Evolutionary conservation across 2,329 filamentous ascomycete genomes (phyloP), one percentile per base, ranked within the genome.

Genomic region (Trichophyton verrucosum): DNA sequence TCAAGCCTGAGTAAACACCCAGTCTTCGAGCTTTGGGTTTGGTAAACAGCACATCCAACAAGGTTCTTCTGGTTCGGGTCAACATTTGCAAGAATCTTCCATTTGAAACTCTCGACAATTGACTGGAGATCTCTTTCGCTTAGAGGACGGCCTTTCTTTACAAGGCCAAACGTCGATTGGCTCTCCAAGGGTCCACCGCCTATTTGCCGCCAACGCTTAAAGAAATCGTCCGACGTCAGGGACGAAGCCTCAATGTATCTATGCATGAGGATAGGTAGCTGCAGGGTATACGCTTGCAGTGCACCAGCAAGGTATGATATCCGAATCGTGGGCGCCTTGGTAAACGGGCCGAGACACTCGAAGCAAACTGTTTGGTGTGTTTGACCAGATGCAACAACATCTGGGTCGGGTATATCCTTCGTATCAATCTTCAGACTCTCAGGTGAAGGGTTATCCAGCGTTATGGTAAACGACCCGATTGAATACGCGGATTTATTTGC

Each of bases 131-230:
- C 91, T 1, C 78, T 75, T 62, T 88, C 83, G 62, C 81, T 87
- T 64, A 95, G 82, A 64, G 86, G 85, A 62, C 82, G 78, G 15
- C 79, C 80, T 60, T 81, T 80, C 1, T 72, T 72, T 1, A 77
- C 75, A 9, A 92, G 72, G 0, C 86, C 85, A 73, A 99, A 95
- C 36, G 97, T 90, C 56, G 82, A 82, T 72, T 99, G 94, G 0
- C 89, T 86, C 74, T 99, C 95, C 33, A 95, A 83, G 0, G 91
- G 86, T 1, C 84, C 84, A 3, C 88, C 90, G 11, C 94, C 94
- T 68, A 99, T 97, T 76, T 99, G 94, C 80, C 96, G 95, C 94
- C 94, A 99, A 58, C 95, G 82, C 80, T 95, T 96, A 82, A 99
- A 99, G 76, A 97, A 99, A 71, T 99, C 94, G 59, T 99, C 94